Base-by-base conservation (phyloP, 148 eudicot genomes). In the Amaranthus hypochondriacus region DNA sequence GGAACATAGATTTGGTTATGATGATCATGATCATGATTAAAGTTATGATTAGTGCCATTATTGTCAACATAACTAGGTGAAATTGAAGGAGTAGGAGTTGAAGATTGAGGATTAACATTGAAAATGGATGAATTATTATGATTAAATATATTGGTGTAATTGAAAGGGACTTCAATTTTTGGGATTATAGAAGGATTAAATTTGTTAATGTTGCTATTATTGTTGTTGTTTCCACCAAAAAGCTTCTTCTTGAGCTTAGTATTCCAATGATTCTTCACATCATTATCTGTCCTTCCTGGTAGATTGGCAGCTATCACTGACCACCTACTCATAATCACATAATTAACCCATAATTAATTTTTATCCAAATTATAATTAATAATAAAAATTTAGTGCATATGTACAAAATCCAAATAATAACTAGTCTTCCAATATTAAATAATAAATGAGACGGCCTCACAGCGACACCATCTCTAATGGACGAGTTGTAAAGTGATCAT, bases 241-340 rank as follows among this genome's bases (percentile, higher is more conserved):
- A 87, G 79, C 68, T 82, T 88, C 82, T 90, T 90, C 88, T 88
- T 90, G 54, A 90, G 71, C 78, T 88, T 90, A 21, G 96, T 88
- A 80, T 90, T 90, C 96, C 96, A 90, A 44, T 88, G 84, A 83
- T 90, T 90, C 78, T 90, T 90, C 78, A 90, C 85, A 75, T 88
- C 92, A 51, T 90, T 88, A 77, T 90, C 96, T 73, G 96, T 90
- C 77, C 96, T 86, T 81, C 92, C 96, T 63, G 76, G 85, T 61
- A 90, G 81, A 62, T 86, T 80, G 44, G 92, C 81, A 54, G 96
- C 96, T 83, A 90, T 90, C 71, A 88, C 55, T 8, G 96, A 88
- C 96, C 96, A 90, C 82, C 89, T 84, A 77, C 58, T 48, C 55
- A 48, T 21, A 62, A 56, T 54, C 64, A 28, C 13, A 73, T 73